phyloP scores from a whole-genome alignment of 805 yeast genomes.

The Tetrapisispora taiwanensis region DNA sequence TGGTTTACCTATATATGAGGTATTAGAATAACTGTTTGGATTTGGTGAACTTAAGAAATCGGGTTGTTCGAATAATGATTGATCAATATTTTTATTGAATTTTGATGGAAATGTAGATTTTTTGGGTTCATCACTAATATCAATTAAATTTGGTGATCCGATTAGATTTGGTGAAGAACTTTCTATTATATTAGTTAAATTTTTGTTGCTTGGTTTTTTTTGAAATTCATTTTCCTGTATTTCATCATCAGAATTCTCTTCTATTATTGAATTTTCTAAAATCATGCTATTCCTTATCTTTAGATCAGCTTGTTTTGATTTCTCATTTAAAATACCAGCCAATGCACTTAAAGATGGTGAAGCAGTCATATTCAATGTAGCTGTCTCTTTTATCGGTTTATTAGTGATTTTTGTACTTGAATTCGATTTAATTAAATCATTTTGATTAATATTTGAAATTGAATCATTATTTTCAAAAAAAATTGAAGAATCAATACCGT shows the following conservation, averaged over 20 bases:
- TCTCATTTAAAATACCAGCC: slow-evolving; percentile 33
- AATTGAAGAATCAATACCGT: background rate
- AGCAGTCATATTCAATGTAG: slow-evolving; percentile 31
- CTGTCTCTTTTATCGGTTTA: slow-evolving; percentile 9
- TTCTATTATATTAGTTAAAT: background rate
- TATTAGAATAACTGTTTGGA: background rate
- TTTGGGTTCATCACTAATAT: slow-evolving; percentile 24
- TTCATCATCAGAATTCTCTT: slow-evolving; percentile 16
- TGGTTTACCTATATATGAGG: background rate
- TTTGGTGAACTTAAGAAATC: slow-evolving; percentile 25
- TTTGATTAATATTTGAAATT: background rate
- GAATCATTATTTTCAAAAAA: background rate
- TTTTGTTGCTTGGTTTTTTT: background rate
- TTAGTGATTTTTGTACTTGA: background rate
- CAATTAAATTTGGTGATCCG: slow-evolving; percentile 31
- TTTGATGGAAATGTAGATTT: slow-evolving; percentile 5
- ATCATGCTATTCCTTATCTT: slow-evolving; percentile 12
- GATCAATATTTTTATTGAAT: background rate
- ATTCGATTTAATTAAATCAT: background rate
- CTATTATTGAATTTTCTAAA: slow-evolving; percentile 12
- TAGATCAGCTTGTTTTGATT: slow-evolving; percentile 25
- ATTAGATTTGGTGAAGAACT: background rate
- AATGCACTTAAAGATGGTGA: slow-evolving; percentile 37
- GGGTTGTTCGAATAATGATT: slow-evolving; percentile 16
- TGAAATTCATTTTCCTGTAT: slow-evolving; percentile 1